A percentile compares a stretch with the other conserved stretches of the same genome.
These are phyloP conservation scores for Sugiyamaella xylanicola DNA, from an alignment of 1,139 yeast species.

Conservation along the genomic window DNA sequence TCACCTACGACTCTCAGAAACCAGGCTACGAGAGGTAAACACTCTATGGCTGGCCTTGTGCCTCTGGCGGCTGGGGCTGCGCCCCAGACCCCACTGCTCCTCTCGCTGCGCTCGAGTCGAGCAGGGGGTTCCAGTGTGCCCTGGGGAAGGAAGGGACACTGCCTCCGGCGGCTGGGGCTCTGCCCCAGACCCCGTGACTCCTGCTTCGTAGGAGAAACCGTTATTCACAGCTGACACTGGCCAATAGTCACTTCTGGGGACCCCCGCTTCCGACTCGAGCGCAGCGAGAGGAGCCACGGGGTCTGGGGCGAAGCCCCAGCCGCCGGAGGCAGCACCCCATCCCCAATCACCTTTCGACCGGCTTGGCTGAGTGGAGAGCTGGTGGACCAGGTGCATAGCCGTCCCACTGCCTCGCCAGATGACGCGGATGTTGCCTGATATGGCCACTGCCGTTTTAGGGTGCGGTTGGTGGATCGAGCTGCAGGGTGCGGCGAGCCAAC, in stretches of 20 bases:
- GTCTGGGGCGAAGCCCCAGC: background rate
- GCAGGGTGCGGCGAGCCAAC: background rate
- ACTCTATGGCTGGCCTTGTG: background rate
- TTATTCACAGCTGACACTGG: too few species aligned
- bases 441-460: background rate
- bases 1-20: slow-evolving; percentile 27
- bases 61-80: background rate
- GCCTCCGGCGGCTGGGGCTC: too few species aligned
- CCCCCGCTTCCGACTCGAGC: background rate
- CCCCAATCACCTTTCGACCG: too few species aligned
- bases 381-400: too few species aligned
- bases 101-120: background rate
- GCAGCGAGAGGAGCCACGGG: background rate
- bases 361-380: too few species aligned
- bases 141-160: too few species aligned
- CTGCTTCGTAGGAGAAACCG: too few species aligned
- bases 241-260: background rate
- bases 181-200: too few species aligned
- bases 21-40: slow-evolving; percentile 16
- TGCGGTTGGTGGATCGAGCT: background rate
- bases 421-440: background rate
- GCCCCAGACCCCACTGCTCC: background rate
- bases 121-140: background rate
- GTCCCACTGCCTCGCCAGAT: background rate
- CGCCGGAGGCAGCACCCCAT: background rate